phyloP scores from a whole-genome alignment of 192 early-diverging fungal species.

The Backusella sp. region DNA sequence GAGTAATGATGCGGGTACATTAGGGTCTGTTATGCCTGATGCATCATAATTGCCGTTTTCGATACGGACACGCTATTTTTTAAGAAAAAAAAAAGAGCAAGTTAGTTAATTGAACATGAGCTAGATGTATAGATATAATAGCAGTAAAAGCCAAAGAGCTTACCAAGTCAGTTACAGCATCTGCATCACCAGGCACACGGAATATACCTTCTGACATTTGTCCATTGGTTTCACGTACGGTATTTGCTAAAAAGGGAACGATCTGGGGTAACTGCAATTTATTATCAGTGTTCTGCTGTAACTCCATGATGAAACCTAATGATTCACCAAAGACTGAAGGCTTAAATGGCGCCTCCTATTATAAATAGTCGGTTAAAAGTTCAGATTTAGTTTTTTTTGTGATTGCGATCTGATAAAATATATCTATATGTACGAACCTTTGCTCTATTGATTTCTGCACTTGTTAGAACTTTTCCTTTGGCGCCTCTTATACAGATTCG shows the following conservation, averaged over 20 bases:
- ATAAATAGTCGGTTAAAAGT: not conserved
- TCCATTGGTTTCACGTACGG: constrained; percentile 76
- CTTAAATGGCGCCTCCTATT: constrained; percentile 75
- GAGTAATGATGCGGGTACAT: constrained; percentile 88
- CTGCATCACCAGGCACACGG: constrained; percentile 91
- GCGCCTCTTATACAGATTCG: constrained; percentile 77
- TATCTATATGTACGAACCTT: constrained; percentile 26
- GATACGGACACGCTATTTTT: constrained; percentile 67
- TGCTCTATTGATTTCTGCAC: constrained; percentile 69
- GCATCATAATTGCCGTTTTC: constrained; percentile 79
- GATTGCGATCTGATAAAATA: not conserved
- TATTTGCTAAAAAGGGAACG: constrained; percentile 75
- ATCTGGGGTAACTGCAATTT: constrained; percentile 73
- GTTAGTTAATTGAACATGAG: not conserved
- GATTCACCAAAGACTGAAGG: constrained; percentile 89
- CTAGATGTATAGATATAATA: not conserved
- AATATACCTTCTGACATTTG: constrained; percentile 90
- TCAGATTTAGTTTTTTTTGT: not conserved
- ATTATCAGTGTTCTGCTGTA: constrained; percentile 39
- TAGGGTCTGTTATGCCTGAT: constrained; percentile 76
- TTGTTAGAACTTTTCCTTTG: constrained; percentile 70
- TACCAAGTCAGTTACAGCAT: constrained; percentile 73
- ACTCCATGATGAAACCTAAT: constrained; percentile 83
- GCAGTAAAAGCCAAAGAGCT: constrained; percentile 22
- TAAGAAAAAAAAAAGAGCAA: not conserved